These are phyloP conservation scores for Udeniomyces megalosporus DNA, from an alignment of 768 basidiomycete species.

Conservation along the genomic window DNA sequence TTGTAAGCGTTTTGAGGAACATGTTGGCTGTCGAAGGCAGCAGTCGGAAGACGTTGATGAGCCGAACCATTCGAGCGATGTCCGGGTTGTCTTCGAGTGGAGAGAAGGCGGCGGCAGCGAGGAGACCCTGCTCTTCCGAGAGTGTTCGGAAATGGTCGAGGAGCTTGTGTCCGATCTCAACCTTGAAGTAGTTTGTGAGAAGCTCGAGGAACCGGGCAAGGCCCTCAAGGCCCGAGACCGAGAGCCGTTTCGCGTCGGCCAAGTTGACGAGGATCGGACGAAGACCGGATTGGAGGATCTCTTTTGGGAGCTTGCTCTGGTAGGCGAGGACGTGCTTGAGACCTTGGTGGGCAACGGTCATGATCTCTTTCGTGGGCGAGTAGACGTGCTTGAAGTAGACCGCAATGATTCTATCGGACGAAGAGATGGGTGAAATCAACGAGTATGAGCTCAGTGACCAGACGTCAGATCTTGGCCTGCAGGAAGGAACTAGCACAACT, in stretches of 20 bases:
- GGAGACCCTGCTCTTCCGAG: constrained; percentile 62
- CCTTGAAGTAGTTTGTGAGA: constrained; percentile 97
- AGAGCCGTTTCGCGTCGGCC: constrained; percentile 85
- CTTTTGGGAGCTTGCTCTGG: constrained; percentile 83
- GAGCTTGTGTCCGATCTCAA: constrained; percentile 94
- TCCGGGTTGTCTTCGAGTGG: constrained; percentile 74
- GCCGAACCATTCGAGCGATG: constrained; percentile 79
- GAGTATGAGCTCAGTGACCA: not conserved
- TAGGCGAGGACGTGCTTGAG: constrained; percentile 73
- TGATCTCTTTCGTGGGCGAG: constrained; percentile 74
- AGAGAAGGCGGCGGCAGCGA: constrained; percentile 53
- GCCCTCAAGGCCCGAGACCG: constrained; percentile 74
- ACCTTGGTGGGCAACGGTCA: constrained; percentile 87
- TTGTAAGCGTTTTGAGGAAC: constrained; percentile 75
- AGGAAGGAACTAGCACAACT: constrained; percentile 10
- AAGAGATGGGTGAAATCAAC: not conserved
- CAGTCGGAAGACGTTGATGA: constrained; percentile 94
- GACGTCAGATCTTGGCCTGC: not conserved
- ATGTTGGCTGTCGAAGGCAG: constrained; percentile 83
- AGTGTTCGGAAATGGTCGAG: constrained; percentile 89
- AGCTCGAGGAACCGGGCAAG: constrained; percentile 83
- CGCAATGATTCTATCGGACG: constrained; percentile 54
- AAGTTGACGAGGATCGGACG: constrained; percentile 96
- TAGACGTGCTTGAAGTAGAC: constrained; percentile 99
- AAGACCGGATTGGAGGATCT: constrained; percentile 82